These are phyloP conservation scores for Cladobotryum protrusum DNA, from an alignment of 2,329 filamentous ascomycete species.

Conservation along the genomic window DNA sequence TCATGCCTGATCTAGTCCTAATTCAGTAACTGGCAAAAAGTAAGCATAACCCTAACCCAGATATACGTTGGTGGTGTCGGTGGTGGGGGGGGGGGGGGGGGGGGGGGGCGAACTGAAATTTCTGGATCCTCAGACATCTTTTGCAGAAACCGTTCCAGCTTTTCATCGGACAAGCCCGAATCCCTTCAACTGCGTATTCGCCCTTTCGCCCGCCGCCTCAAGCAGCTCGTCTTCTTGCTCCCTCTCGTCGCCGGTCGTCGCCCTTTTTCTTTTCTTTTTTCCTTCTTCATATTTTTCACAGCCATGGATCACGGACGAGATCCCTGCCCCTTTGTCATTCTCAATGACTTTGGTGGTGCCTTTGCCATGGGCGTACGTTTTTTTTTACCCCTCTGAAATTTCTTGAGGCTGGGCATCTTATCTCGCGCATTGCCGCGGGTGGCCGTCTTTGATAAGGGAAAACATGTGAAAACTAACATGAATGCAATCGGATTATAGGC, in stretches of 20 bases:
- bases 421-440: too few species aligned
- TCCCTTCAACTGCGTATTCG: not conserved
- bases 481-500: conserved; percentile 38
- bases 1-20: too few species aligned
- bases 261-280: too few species aligned
- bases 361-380: conserved; percentile 86
- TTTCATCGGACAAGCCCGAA: not conserved
- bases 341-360: conserved; percentile 96
- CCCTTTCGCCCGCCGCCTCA: not conserved
- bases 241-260: not conserved
- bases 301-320: conserved; percentile 79
- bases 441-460: too few species aligned
- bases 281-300: not conserved
- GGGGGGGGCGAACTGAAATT: too few species aligned
- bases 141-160: too few species aligned
- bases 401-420: too few species aligned
- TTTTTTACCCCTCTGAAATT: not conserved
- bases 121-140: too few species aligned
- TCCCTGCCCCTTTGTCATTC: conserved; percentile 92
- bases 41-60: too few species aligned
- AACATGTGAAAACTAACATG: not conserved
- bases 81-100: not conserved
- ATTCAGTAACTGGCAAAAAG: too few species aligned
- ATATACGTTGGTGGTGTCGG: too few species aligned
- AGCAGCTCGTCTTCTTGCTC: not conserved